These are phyloP conservation scores for Sporisorium exsertum DNA, from an alignment of 1,284 basidiomycete genomes.

Conservation along the genomic window DNA sequence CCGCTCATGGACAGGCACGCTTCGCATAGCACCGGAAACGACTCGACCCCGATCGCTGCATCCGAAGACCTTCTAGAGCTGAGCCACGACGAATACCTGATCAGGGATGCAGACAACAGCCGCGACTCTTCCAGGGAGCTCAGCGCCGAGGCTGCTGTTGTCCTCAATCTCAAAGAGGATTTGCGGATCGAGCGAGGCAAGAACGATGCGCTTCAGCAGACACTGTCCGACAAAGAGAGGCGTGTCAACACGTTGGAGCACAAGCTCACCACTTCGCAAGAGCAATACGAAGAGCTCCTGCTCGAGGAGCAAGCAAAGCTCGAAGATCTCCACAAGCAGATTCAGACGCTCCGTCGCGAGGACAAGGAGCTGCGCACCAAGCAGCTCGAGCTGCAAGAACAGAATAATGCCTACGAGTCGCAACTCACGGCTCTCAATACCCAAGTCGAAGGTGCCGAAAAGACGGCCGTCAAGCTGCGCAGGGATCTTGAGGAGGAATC, in stretches of 20 bases:
- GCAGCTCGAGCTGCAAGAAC: constrained; percentile 40
- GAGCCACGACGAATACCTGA: constrained; percentile 34
- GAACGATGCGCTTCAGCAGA: constrained; percentile 43
- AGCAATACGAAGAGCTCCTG: constrained; percentile 47
- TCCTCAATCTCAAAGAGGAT: constrained; percentile 45
- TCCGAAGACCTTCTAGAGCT: constrained; percentile 30
- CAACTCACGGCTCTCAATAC: constrained; percentile 35
- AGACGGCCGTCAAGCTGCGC: constrained; percentile 32
- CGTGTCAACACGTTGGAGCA: constrained; percentile 40
- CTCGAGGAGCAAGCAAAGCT: constrained; percentile 41
- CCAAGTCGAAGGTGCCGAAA: constrained; percentile 39
- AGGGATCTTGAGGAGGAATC: constrained; percentile 45
- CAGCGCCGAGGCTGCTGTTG: constrained; percentile 33
- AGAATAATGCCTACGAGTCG: constrained; percentile 37
- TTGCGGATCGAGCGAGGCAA: constrained; percentile 46
- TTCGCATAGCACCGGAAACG: constrained; percentile 38
- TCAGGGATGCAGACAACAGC: constrained; percentile 32
- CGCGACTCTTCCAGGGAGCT: constrained; percentile 38
- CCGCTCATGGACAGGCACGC: constrained; percentile 25
- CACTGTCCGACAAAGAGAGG: constrained; percentile 46
- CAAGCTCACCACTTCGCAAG: constrained; percentile 47
- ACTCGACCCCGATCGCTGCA: constrained; percentile 29
- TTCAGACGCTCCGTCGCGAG: constrained; percentile 40
- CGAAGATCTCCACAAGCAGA: constrained; percentile 43
- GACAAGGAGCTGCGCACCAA: constrained; percentile 42